A percentile compares a stretch with the other conserved stretches of the same genome.
phyloP scores from a whole-genome alignment of 352 stramenopile genomes.

The Phytophthora macrochlamydospora region DNA sequence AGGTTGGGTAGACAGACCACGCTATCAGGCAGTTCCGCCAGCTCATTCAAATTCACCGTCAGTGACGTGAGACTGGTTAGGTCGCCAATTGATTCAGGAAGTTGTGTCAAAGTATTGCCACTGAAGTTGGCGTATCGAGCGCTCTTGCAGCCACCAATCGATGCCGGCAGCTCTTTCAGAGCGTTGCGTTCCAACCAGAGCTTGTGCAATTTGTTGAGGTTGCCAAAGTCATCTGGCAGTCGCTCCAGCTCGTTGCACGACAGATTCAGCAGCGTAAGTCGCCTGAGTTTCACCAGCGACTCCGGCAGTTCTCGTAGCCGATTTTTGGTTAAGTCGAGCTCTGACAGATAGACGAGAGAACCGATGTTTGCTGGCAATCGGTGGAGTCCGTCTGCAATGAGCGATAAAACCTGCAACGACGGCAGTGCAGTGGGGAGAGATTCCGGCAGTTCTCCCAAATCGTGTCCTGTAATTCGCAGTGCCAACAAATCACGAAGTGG shows the following conservation, averaged over 20 bases:
- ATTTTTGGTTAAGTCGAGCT: constrained; percentile 74
- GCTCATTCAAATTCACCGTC: constrained; percentile 59
- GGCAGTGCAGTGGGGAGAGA: constrained; percentile 32
- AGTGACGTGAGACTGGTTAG: constrained; percentile 48
- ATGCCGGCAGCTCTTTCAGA: constrained; percentile 44
- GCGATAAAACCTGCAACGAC: constrained; percentile 48
- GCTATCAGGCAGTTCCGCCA: constrained; percentile 48
- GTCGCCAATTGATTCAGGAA: constrained; percentile 47
- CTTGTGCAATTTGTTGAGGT: constrained; percentile 37
- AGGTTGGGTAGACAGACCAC: constrained; percentile 42
- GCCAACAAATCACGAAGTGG: constrained; percentile 47
- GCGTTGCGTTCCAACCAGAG: constrained; percentile 63
- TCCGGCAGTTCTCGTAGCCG: constrained; percentile 44
- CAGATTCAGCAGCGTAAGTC: constrained; percentile 48
- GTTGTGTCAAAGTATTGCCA: constrained; percentile 39
- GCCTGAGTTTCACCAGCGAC: constrained; percentile 47
- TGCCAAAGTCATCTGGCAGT: constrained; percentile 50
- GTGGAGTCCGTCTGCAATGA: constrained; percentile 57
- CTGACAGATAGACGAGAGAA: constrained; percentile 32
- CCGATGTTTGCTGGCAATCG: constrained; percentile 54
- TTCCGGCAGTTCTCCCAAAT: constrained; percentile 38
- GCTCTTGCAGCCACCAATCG: constrained; percentile 43
- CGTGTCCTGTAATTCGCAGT: constrained; percentile 57
- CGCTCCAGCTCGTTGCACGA: constrained; percentile 56
- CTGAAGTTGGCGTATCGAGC: constrained; percentile 48